Conservation (phyloP, 371 early-diverging fungal species). For the Choanephora cucurbitarum region DNA sequence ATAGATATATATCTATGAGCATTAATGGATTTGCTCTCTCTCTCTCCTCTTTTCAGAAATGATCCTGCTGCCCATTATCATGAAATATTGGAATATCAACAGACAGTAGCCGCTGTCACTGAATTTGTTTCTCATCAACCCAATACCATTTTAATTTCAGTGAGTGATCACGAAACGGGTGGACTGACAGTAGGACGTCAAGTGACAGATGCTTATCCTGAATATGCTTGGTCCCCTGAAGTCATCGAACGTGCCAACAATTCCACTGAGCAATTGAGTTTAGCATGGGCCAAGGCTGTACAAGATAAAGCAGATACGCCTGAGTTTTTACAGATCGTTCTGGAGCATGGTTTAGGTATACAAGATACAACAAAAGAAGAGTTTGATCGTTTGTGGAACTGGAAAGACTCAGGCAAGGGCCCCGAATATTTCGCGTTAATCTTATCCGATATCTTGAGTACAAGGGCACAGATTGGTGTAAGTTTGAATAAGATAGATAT, state of each 20-base stretch:
- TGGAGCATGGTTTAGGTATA: slow-evolving; percentile 69
- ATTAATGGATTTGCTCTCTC: too few species aligned
- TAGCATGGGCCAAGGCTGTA: slow-evolving; percentile 18
- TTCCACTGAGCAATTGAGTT: slow-evolving; percentile 63
- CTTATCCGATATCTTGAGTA: slow-evolving; percentile 69
- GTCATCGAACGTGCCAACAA: slow-evolving; percentile 61
- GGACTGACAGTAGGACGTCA: slow-evolving; percentile 84
- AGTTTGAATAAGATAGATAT: too few species aligned
- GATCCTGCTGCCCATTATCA: slow-evolving; percentile 87
- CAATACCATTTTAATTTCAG: slow-evolving; percentile 82
- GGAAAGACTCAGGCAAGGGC: slow-evolving; percentile 15
- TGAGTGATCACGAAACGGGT: slow-evolving; percentile 95
- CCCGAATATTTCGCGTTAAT: slow-evolving; percentile 42
- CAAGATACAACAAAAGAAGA: slow-evolving; percentile 66
- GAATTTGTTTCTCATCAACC: slow-evolving; percentile 74
- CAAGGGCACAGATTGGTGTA: slow-evolving; percentile 71
- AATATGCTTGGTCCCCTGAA: slow-evolving; percentile 86
- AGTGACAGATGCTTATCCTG: slow-evolving; percentile 67
- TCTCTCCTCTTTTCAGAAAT: too few species aligned
- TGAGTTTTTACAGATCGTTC: slow-evolving; percentile 34
- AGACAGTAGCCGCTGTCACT: slow-evolving; percentile 69
- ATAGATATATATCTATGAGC: too few species aligned
- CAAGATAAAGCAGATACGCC: slow-evolving; percentile 31
- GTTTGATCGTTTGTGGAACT: slow-evolving; percentile 40
- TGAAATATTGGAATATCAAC: slow-evolving; percentile 89